These are phyloP conservation scores for Capsaspora owczarzaki DNA, from an alignment of 78 protist genomes.

Conservation along the genomic window DNA sequence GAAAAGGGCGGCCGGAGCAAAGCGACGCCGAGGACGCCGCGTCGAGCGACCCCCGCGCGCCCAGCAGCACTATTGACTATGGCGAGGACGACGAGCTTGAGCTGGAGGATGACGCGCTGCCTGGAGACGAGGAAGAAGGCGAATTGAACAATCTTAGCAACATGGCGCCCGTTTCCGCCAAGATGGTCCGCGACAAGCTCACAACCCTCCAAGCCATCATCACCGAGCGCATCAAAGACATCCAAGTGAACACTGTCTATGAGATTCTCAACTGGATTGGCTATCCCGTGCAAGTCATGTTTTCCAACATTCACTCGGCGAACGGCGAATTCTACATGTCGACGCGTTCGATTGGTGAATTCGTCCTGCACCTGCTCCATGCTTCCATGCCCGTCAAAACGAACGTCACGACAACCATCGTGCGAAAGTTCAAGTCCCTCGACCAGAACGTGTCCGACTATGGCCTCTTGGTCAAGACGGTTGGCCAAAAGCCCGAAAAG, in stretches of 20 bases:
- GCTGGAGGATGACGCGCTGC: no score
- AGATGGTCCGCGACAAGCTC: no score
- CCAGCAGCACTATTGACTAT: no score
- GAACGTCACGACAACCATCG: conserved; percentile 13
- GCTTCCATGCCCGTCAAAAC: conserved; percentile 11
- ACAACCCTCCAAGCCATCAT: no score
- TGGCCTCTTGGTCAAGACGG: conserved; percentile 16
- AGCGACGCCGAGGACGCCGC: no score
- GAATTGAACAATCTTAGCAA: no score
- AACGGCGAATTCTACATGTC: not conserved
- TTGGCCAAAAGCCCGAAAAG: conserved; percentile 17
- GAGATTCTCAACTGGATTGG: conserved; percentile 5
- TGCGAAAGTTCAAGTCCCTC: not conserved
- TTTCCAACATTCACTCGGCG: not conserved
- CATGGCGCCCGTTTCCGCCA: no score
- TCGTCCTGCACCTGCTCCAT: not conserved
- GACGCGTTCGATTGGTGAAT: conserved; percentile 9
- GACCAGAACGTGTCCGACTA: not conserved
- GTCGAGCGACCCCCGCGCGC: no score
- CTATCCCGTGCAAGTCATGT: not conserved
- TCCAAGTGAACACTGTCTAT: not conserved
- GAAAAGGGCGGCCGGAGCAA: no score
- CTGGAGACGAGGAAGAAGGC: no score
- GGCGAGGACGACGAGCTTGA: no score
- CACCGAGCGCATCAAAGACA: not conserved